These are phyloP conservation scores for Monosporascus ibericus DNA, from an alignment of 2,329 filamentous ascomycete genomes.

Conservation along the genomic window DNA sequence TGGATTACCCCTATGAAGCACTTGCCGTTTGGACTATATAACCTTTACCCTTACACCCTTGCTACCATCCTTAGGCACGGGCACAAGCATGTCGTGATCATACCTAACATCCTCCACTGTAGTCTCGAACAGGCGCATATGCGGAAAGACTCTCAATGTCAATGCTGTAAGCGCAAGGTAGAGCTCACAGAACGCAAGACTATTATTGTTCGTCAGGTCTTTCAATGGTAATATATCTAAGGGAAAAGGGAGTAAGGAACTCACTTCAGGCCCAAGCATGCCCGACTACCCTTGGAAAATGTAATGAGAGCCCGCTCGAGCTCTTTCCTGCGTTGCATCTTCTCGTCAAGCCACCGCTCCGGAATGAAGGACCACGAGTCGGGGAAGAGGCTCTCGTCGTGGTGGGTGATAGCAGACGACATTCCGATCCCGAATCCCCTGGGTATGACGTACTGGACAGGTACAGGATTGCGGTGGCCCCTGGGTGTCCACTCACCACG, in stretches of 20 bases:
- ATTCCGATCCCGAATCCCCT: conserved; percentile 32
- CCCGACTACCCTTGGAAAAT: conserved; percentile 35
- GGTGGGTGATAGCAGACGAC: conserved; percentile 31
- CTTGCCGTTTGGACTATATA: too few species aligned
- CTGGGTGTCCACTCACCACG: conserved; percentile 17
- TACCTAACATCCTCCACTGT: conserved; percentile 22
- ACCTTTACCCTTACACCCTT: conserved; percentile 10
- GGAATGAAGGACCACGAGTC: conserved; percentile 33
- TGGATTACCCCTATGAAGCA: too few species aligned
- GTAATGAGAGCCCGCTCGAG: conserved; percentile 33
- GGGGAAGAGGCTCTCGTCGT: conserved; percentile 30
- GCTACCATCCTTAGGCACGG: conserved; percentile 9
- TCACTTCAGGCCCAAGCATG: conserved; percentile 36
- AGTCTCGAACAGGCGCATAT: conserved; percentile 20
- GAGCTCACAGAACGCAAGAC: conserved; percentile 19
- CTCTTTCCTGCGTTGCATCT: conserved; percentile 20
- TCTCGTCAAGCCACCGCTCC: conserved; percentile 33
- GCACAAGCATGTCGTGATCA: conserved; percentile 21
- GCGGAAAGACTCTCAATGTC: conserved; percentile 20
- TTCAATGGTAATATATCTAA: too few species aligned
- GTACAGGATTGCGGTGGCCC: not conserved
- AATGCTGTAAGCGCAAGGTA: conserved; percentile 20
- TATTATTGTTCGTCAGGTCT: not conserved
- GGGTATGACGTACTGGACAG: conserved; percentile 27
- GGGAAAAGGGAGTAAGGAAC: not conserved